phyloP scores from a whole-genome alignment of 805 yeast species.

The Jamesozyma rosinii region DNA sequence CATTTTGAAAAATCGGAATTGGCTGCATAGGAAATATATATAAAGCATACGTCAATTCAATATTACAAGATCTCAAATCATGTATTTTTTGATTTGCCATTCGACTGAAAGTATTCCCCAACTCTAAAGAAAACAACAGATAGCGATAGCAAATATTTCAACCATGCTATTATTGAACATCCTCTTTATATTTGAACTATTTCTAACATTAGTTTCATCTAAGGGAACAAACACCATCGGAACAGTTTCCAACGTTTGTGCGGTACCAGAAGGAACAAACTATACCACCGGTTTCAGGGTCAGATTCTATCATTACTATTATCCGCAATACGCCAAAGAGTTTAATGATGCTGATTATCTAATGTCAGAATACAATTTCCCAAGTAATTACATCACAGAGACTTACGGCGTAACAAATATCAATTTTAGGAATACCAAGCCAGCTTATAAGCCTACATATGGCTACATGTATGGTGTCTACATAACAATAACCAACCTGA shows the following conservation, averaged over 20 bases:
- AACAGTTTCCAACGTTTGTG: not conserved
- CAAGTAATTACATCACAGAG: not conserved
- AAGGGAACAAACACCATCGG: not conserved
- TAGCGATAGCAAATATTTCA: not conserved
- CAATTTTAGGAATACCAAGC: not conserved
- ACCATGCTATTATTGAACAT: not conserved
- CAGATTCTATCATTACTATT: not conserved
- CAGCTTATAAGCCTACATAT: not conserved
- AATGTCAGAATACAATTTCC: not conserved
- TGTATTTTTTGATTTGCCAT: not conserved
- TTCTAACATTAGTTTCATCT: not conserved
- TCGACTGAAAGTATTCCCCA: not conserved
- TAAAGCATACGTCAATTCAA: too few species aligned
- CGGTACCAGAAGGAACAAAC: not conserved
- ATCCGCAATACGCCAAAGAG: not conserved
- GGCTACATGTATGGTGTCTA: not conserved
- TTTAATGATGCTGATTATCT: not conserved
- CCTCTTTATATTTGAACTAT: not conserved
- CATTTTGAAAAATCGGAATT: not conserved
- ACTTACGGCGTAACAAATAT: not conserved
- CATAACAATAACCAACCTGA: slow-evolving; percentile 10
- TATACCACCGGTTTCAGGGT: not conserved
- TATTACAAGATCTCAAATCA: not conserved
- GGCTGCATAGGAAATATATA: too few species aligned
- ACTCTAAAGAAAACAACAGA: not conserved